Conservation (phyloP, 2,329 filamentous ascomycete genomes). For the Trichoderma atroviride region DNA sequence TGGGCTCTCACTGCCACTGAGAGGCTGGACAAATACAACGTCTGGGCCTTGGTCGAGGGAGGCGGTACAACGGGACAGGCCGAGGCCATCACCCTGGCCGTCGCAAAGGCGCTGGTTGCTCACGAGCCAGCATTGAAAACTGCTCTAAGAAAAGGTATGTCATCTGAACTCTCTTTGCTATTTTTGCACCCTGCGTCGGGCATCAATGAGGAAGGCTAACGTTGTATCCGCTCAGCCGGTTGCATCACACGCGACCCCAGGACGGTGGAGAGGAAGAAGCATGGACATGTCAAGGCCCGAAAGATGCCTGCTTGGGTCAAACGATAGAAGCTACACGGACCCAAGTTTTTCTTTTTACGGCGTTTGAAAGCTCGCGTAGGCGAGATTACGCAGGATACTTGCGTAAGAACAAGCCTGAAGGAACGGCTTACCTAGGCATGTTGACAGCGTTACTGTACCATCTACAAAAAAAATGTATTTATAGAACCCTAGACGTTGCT, state of each 20-base stretch:
- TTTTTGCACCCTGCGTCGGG: slow-evolving; percentile 6
- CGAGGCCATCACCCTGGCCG: slow-evolving; percentile 86
- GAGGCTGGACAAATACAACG: slow-evolving; percentile 93
- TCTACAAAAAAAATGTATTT: slow-evolving; percentile 24
- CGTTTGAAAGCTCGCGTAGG: slow-evolving; percentile 12
- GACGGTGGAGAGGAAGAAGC: slow-evolving; percentile 97
- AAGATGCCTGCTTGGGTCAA: slow-evolving; percentile 99
- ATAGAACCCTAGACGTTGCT: slow-evolving; percentile 21
- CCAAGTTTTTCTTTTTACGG: neutral
- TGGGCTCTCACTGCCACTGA: slow-evolving; percentile 86
- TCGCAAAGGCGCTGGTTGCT: slow-evolving; percentile 83
- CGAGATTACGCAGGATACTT: slow-evolving; percentile 24
- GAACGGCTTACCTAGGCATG: neutral
- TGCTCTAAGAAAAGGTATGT: slow-evolving; percentile 82
- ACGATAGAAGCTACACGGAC: slow-evolving; percentile 48
- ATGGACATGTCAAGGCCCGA: slow-evolving; percentile 91
- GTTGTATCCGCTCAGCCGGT: slow-evolving; percentile 65
- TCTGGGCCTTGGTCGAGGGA: slow-evolving; percentile 82
- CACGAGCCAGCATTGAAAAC: slow-evolving; percentile 94
- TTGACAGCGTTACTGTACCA: slow-evolving; percentile 23
- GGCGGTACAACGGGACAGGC: slow-evolving; percentile 95
- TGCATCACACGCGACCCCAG: slow-evolving; percentile 89
- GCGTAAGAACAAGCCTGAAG: neutral
- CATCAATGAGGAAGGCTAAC: slow-evolving; percentile 45
- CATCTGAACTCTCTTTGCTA: neutral